phyloP scores from a whole-genome alignment of 352 stramenopile genomes.

The Globisporangium apiculatum region DNA sequence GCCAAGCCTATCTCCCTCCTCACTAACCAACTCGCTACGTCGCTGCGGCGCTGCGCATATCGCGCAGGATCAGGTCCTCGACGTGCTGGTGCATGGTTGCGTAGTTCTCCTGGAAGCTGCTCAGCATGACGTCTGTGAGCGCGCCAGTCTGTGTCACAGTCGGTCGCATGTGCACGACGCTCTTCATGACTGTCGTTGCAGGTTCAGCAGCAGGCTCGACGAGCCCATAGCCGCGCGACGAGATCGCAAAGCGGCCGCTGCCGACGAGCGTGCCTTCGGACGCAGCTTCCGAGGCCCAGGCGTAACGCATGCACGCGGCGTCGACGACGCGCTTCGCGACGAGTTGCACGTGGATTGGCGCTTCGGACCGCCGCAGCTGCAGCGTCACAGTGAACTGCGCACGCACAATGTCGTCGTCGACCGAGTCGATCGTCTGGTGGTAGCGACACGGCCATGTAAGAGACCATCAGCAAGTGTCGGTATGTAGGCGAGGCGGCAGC shows the following conservation, averaged over 20 bases:
- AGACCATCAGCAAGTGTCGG: too few relatives aligned
- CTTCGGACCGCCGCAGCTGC: background rate
- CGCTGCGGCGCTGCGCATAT: too few relatives aligned
- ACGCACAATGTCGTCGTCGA: slow-evolving; percentile 1
- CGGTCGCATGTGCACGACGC: slow-evolving; percentile 5
- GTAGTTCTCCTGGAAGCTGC: slow-evolving; percentile 6
- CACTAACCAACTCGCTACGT: too few relatives aligned
- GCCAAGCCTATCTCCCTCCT: too few relatives aligned
- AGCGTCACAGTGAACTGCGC: background rate
- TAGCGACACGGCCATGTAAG: background rate
- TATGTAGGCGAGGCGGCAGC: too few relatives aligned
- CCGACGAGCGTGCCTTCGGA: slow-evolving; percentile 1
- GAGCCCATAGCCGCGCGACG: too few relatives aligned
- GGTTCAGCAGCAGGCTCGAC: too few relatives aligned
- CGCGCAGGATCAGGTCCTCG: background rate
- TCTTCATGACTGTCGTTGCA: slow-evolving; percentile 1
- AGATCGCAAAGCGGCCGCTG: background rate
- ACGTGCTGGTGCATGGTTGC: slow-evolving; percentile 6
- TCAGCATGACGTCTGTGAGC: slow-evolving; percentile 5
- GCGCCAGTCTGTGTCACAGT: background rate
- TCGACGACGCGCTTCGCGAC: slow-evolving; percentile 7
- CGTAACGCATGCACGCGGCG: slow-evolving; percentile 1
- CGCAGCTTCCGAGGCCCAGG: slow-evolving; percentile 1
- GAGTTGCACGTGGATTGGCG: background rate
- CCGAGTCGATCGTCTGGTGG: background rate